Percentiles rank a stretch among this genome's conserved stretches.
Conservation (phyloP, 139 green algal genomes). For the Tetraselmis chui region DNA sequence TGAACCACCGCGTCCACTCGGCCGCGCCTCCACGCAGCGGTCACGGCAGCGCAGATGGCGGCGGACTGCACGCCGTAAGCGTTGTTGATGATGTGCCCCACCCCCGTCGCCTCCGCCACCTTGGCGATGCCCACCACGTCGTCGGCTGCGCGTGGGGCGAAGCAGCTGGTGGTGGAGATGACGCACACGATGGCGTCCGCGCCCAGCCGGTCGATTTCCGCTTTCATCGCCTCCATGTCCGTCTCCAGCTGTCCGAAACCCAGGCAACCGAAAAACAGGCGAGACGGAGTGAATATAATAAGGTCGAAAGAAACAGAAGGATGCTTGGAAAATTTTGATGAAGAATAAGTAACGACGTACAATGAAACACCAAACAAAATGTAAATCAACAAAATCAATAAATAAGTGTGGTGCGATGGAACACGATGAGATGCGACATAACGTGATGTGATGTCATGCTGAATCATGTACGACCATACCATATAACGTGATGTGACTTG, state of each 20-base stretch:
- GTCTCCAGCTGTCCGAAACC: slow-evolving; percentile 83
- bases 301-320: too few species aligned
- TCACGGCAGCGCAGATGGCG: slow-evolving; percentile 42
- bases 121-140: slow-evolving; percentile 30
- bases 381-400: too few species aligned
- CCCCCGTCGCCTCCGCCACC: slow-evolving; percentile 49
- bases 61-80: slow-evolving; percentile 89
- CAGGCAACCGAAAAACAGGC: too few species aligned
- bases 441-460: too few species aligned
- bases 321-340: too few species aligned
- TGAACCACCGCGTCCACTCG: slow-evolving; percentile 89
- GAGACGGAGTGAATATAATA: too few species aligned
- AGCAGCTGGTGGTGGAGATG: slow-evolving; percentile 91
- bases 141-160: slow-evolving; percentile 76
- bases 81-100: slow-evolving; percentile 95
- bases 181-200: slow-evolving; percentile 47
- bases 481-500: too few species aligned
- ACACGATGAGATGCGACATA: too few species aligned
- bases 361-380: too few species aligned
- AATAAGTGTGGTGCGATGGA: too few species aligned
- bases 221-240: slow-evolving; percentile 55
- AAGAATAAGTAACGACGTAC: too few species aligned
- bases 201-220: slow-evolving; percentile 33
- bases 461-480: too few species aligned
- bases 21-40: slow-evolving; percentile 44